phyloP scores from a whole-genome alignment of 768 basidiomycete species.

The Chalciporus pseudorubinellus region DNA sequence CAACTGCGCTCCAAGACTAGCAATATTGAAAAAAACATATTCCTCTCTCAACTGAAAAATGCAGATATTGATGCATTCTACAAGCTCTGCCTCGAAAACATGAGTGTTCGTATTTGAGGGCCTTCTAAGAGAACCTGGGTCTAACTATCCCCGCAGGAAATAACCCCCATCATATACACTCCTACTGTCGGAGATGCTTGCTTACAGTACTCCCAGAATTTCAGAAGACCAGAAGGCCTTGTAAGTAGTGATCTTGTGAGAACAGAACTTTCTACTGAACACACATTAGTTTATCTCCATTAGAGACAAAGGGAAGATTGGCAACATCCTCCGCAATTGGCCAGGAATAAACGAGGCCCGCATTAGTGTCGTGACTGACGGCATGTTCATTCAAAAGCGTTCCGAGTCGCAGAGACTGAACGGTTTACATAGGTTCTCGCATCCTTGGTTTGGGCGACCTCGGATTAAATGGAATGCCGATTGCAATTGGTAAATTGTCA shows the following conservation, averaged over 20 bases:
- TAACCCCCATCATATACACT: slow-evolving; percentile 84
- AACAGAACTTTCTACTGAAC: slow-evolving; percentile 6
- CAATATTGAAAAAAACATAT: slow-evolving; percentile 82
- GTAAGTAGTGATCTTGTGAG: slow-evolving; percentile 35
- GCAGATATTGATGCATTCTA: slow-evolving; percentile 78
- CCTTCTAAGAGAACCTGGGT: background rate
- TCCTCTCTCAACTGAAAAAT: slow-evolving; percentile 70
- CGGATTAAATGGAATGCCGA: slow-evolving; percentile 82
- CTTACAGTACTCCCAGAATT: slow-evolving; percentile 77
- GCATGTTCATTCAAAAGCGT: slow-evolving; percentile 34
- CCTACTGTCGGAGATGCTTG: slow-evolving; percentile 93
- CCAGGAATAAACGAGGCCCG: slow-evolving; percentile 71
- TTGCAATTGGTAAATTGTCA: slow-evolving; percentile 89
- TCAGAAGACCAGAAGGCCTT: slow-evolving; percentile 70
- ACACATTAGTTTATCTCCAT: slow-evolving; percentile 66
- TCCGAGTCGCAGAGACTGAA: slow-evolving; percentile 4
- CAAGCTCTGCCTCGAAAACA: slow-evolving; percentile 65
- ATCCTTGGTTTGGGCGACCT: slow-evolving; percentile 88
- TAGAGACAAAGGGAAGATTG: slow-evolving; percentile 80
- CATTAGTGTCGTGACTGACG: slow-evolving; percentile 92
- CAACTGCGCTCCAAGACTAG: slow-evolving; percentile 76
- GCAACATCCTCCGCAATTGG: slow-evolving; percentile 68
- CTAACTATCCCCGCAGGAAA: slow-evolving; percentile 36
- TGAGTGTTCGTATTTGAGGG: slow-evolving; percentile 34
- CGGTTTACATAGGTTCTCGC: slow-evolving; percentile 57